These are phyloP conservation scores for Penicilliopsis zonata DNA, from an alignment of 495 filamentous ascomycete genomes.

Conservation along the genomic window DNA sequence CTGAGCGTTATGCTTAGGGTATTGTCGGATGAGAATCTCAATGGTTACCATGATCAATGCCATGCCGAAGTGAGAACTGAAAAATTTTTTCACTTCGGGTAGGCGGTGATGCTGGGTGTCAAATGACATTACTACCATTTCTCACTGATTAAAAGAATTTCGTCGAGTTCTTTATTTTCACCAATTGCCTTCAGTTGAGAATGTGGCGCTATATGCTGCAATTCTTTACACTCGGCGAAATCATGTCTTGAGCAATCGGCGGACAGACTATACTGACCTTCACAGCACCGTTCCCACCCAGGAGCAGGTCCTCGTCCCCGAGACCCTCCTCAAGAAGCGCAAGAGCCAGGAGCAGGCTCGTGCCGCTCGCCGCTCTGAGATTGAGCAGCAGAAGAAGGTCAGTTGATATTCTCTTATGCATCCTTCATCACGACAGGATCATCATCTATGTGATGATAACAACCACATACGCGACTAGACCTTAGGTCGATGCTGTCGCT, in stretches of 20 bases:
- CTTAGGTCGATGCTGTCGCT: conserved; percentile 87
- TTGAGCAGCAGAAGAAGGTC: conserved; percentile 83
- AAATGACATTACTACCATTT: conserved; percentile 10
- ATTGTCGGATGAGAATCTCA: conserved; percentile 61
- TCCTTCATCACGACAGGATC: conserved; percentile 6
- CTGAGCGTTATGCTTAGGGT: conserved; percentile 57
- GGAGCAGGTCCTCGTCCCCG: conserved; percentile 89
- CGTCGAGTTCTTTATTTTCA: conserved; percentile 55
- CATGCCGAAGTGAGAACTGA: conserved; percentile 16
- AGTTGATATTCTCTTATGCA: conserved; percentile 23
- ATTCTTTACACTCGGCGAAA: conserved; percentile 77
- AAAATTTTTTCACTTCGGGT: conserved; percentile 9
- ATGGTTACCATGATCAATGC: conserved; percentile 5
- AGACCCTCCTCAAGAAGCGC: conserved; percentile 99
- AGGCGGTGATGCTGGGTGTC: conserved; percentile 8
- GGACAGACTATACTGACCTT: conserved; percentile 64
- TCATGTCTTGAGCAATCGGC: conserved; percentile 45
- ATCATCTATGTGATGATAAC: conserved; percentile 63
- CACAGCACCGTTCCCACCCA: conserved; percentile 72
- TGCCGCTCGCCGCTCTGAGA: conserved; percentile 69
- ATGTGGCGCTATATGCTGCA: conserved; percentile 81
- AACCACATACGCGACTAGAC: conserved; percentile 81
- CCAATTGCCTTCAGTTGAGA: conserved; percentile 54
- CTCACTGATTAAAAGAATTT: conserved; percentile 70
- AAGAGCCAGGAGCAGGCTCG: conserved; percentile 98